Base-by-base conservation (phyloP, 1,139 yeast genomes). In the Geotrichum fermentans region DNA sequence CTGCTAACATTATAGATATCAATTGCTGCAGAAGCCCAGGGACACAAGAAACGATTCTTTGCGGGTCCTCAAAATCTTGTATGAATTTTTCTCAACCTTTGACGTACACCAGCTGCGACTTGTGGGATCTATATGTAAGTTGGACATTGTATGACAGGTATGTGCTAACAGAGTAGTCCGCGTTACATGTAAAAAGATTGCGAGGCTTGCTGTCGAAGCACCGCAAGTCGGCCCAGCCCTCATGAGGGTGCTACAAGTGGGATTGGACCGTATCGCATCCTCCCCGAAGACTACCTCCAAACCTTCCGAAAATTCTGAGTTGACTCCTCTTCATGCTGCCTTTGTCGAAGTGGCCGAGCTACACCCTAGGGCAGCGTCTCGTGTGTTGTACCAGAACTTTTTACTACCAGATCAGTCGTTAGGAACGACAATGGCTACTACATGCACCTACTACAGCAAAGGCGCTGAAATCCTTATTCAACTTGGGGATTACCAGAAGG, bases 381-480 rank as follows among this genome's bases (percentile, higher is more conserved):
- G 29, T n/a, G 18, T 43, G 2, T n/a, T 49, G 16, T 32, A 40
- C 24, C 40, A 28, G 8, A 22, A 43, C 37, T 49, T 42, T 33
- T 36, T 41, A 14, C 29, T 36, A 4, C 49, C 53, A 22, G 52
- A 51, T 36, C 24, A 28, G 4, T 16, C 26, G 14, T 42, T 47
- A 22, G 51, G 50, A 20, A 47, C 50, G 21, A 42, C 37, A 24
- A 34, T 30, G 38, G 28, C 48, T 32, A 51, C 50, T 1, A 18
- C 52, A 13, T 52, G 51, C 13, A 28, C 40, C 16, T 64, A 54
- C 51, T 62, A 63, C 50, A 59, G 53, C 48, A 58, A 54, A 43
- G 60, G 58, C 1, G 62, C 58, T 2, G 45, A 51, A 16, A 49
- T 61, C 5, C 52, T 56, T 29, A 47, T 57, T 30, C 52, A 55